Percentiles rank a stretch among this genome's conserved stretches.
phyloP scores from a whole-genome alignment of 2,329 filamentous ascomycete genomes.

The Talaromyces atroroseus region DNA sequence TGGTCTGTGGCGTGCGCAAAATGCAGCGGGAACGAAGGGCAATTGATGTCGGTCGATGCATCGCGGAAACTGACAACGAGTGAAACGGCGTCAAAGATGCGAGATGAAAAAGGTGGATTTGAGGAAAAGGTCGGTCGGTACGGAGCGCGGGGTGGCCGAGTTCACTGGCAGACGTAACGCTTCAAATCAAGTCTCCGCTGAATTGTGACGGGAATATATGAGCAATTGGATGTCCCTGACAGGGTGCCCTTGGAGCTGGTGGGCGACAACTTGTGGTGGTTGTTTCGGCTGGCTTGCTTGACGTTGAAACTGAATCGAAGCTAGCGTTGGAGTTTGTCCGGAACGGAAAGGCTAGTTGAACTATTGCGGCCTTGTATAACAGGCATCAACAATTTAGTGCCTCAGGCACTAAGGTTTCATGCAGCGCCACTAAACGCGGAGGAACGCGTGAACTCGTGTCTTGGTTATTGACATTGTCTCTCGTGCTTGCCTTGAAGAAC shows the following conservation, averaged over 20 bases:
- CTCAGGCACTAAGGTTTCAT: slow-evolving; percentile 10
- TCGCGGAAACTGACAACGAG: slow-evolving; percentile 17
- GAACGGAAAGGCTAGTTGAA: not conserved
- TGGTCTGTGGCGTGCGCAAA: slow-evolving; percentile 30
- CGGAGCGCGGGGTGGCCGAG: slow-evolving; percentile 6
- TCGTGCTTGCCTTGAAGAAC: not conserved
- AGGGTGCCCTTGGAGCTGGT: not conserved
- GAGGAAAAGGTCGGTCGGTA: not conserved
- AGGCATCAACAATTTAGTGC: slow-evolving; percentile 5
- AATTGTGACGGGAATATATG: not conserved
- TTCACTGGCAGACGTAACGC: not conserved
- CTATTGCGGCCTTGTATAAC: not conserved
- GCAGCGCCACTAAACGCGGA: slow-evolving; percentile 1
- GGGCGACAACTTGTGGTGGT: not conserved
- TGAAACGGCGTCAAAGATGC: not conserved
- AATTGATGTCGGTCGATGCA: slow-evolving; percentile 36
- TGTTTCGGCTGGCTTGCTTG: slow-evolving; percentile 9
- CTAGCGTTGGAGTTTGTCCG: slow-evolving; percentile 10
- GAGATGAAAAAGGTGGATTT: not conserved
- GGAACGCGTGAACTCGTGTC: slow-evolving; percentile 14
- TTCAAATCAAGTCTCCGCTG: not conserved
- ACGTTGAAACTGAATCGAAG: slow-evolving; percentile 13
- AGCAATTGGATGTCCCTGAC: slow-evolving; percentile 3
- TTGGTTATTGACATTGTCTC: not conserved
- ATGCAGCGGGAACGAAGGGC: slow-evolving; percentile 36